Evolutionary conservation across 2,329 filamentous ascomycete genomes (phyloP).

Genomic region (Mariannaea elegans): DNA sequence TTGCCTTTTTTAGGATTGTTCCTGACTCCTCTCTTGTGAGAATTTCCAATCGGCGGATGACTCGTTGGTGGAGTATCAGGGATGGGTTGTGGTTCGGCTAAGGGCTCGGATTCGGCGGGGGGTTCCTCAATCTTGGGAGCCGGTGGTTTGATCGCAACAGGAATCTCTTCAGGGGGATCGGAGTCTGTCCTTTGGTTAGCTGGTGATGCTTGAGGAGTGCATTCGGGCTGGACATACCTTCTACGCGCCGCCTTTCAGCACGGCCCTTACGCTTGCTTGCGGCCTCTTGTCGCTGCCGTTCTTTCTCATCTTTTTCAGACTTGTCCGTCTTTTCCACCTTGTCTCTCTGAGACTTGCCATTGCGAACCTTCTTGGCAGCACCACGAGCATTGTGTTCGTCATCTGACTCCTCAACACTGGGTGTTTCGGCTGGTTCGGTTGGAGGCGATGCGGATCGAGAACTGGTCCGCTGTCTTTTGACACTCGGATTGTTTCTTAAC

Average conservation of each 20-base stretch:
- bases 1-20: constrained; percentile 72
- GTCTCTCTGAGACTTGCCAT: constrained; percentile 67
- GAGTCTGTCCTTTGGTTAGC: constrained; percentile 62
- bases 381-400: constrained; percentile 68
- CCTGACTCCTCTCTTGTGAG: constrained; percentile 67
- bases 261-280: constrained; percentile 83
- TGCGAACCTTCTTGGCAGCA: constrained; percentile 68
- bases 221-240: constrained; percentile 64
- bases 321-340: constrained; percentile 68
- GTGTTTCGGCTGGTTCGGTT: constrained; percentile 54
- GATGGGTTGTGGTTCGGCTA: constrained; percentile 40
- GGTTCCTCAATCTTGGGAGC: constrained; percentile 44
- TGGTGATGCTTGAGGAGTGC: not conserved
- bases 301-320: constrained; percentile 69
- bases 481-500: constrained; percentile 71
- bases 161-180: constrained; percentile 75
- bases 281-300: constrained; percentile 77
- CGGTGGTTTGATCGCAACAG: constrained; percentile 50
- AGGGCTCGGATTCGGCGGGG: constrained; percentile 39
- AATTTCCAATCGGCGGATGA: constrained; percentile 55
- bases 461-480: constrained; percentile 85
- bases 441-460: constrained; percentile 76
- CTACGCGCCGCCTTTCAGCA: constrained; percentile 80
- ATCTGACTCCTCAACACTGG: constrained; percentile 72
- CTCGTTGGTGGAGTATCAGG: constrained; percentile 55